Evolutionary conservation across 2,329 filamentous ascomycete genomes (phyloP).

Genomic region (Aspergillus sojae): DNA sequence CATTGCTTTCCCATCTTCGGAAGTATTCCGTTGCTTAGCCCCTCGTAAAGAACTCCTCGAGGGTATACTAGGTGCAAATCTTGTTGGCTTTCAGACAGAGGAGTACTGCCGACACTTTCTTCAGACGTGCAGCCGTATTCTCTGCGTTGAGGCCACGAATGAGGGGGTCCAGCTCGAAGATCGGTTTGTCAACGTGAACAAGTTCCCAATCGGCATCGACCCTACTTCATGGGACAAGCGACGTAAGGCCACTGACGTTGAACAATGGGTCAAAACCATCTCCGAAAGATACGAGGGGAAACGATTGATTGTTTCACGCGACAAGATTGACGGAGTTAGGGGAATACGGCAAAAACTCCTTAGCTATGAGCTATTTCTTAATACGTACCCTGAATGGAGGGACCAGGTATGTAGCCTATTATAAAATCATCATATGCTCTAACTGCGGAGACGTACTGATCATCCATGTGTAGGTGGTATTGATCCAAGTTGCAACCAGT

Average conservation of each 20-base stretch:
- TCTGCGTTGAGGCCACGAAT: slow-evolving; percentile 85
- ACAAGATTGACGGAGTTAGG: slow-evolving; percentile 90
- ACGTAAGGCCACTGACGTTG: slow-evolving; percentile 72
- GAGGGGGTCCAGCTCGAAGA: slow-evolving; percentile 90
- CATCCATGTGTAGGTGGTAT: slow-evolving; percentile 61
- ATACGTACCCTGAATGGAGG: slow-evolving; percentile 87
- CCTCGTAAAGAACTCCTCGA: slow-evolving; percentile 84
- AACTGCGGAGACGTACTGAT: neutral
- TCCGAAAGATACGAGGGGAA: slow-evolving; percentile 84
- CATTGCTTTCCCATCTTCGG: slow-evolving; percentile 92
- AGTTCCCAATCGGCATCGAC: slow-evolving; percentile 88
- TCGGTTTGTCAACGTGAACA: slow-evolving; percentile 86
- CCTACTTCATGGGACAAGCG: slow-evolving; percentile 72
- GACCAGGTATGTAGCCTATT: slow-evolving; percentile 58
- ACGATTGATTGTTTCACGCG: slow-evolving; percentile 85
- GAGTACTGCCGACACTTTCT: slow-evolving; percentile 95
- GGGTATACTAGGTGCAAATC: slow-evolving; percentile 88
- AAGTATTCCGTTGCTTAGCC: slow-evolving; percentile 90
- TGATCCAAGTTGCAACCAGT: slow-evolving; percentile 92
- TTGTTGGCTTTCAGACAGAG: slow-evolving; percentile 90
- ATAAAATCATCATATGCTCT: neutral
- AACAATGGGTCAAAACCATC: slow-evolving; percentile 77
- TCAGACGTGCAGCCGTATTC: slow-evolving; percentile 88
- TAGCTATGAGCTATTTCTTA: slow-evolving; percentile 89
- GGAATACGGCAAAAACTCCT: slow-evolving; percentile 92